phyloP scores from a whole-genome alignment of 1,284 basidiomycete genomes.

The Ustilago hordei region DNA sequence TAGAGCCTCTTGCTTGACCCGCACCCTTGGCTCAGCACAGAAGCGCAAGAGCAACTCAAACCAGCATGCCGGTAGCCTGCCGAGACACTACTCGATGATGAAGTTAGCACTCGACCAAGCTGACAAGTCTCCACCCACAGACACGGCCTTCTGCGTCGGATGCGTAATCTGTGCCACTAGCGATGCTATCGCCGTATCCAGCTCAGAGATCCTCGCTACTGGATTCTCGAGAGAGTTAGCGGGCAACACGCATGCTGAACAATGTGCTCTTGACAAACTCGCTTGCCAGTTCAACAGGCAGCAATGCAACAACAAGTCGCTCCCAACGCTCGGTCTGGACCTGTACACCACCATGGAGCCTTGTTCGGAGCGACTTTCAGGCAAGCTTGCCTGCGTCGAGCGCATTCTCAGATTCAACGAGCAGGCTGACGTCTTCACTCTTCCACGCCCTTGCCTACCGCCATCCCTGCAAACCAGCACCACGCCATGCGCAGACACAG shows the following conservation, averaged over 20 bases:
- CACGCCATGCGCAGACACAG: background rate
- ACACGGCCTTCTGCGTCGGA: conserved; percentile 93
- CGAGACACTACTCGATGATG: conserved; percentile 72
- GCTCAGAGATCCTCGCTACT: conserved; percentile 75
- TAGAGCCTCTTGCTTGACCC: conserved; percentile 53
- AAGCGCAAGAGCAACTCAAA: conserved; percentile 18
- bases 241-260: conserved; percentile 98
- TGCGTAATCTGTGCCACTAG: conserved; percentile 78
- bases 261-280: conserved; percentile 88
- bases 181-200: conserved; percentile 7
- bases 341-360: conserved; percentile 98
- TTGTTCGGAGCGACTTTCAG: conserved; percentile 89
- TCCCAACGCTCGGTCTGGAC: conserved; percentile 72
- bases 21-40: conserved; percentile 5
- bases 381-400: conserved; percentile 86
- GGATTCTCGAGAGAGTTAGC: conserved; percentile 90
- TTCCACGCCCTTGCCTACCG: conserved; percentile 14
- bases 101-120: conserved; percentile 80
- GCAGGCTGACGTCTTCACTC: conserved; percentile 12
- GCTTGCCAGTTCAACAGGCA: conserved; percentile 45
- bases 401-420: conserved; percentile 77
- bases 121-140: conserved; percentile 77
- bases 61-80: conserved; percentile 20
- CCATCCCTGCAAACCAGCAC: background rate
- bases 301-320: background rate